Conservation (phyloP, 108 stramenopile species). For the Chaetoceros muelleri region DNA sequence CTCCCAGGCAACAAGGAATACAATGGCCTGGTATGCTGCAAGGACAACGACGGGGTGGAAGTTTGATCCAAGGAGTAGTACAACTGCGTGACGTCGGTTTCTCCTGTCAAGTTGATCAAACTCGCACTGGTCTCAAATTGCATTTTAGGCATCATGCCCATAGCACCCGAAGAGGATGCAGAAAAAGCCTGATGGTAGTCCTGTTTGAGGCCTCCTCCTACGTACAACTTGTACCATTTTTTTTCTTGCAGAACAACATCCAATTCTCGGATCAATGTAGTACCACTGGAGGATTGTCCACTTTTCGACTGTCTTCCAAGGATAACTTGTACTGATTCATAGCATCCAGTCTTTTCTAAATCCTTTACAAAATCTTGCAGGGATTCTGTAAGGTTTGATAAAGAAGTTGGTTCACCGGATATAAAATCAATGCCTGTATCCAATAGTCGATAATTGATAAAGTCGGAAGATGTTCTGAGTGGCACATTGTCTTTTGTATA, state of each 20-base stretch:
- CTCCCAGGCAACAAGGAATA: slow-evolving; percentile 33
- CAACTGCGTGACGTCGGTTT: slow-evolving; percentile 41
- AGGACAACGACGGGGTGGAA: slow-evolving; percentile 24
- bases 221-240: slow-evolving; percentile 69
- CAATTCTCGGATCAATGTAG: slow-evolving; percentile 8
- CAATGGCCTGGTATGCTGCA: slow-evolving; percentile 60
- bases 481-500: not conserved
- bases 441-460: slow-evolving; percentile 57
- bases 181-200: slow-evolving; percentile 30
- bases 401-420: slow-evolving; percentile 17
- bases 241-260: slow-evolving; percentile 62
- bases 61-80: slow-evolving; percentile 67
- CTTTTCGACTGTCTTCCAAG: slow-evolving; percentile 16
- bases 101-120: slow-evolving; percentile 54
- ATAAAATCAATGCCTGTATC: slow-evolving; percentile 60
- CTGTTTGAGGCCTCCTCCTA: slow-evolving; percentile 72
- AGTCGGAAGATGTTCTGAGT: slow-evolving; percentile 38
- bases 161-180: slow-evolving; percentile 1
- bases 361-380: slow-evolving; percentile 35
- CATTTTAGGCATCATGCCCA: slow-evolving; percentile 42
- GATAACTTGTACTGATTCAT: slow-evolving; percentile 49
- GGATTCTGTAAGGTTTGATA: slow-evolving; percentile 18
- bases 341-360: slow-evolving; percentile 52
- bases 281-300: slow-evolving; percentile 3
- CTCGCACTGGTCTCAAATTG: slow-evolving; percentile 66